Base-by-base conservation (phyloP, 495 filamentous ascomycete genomes). In the Penicillium coffeae region DNA sequence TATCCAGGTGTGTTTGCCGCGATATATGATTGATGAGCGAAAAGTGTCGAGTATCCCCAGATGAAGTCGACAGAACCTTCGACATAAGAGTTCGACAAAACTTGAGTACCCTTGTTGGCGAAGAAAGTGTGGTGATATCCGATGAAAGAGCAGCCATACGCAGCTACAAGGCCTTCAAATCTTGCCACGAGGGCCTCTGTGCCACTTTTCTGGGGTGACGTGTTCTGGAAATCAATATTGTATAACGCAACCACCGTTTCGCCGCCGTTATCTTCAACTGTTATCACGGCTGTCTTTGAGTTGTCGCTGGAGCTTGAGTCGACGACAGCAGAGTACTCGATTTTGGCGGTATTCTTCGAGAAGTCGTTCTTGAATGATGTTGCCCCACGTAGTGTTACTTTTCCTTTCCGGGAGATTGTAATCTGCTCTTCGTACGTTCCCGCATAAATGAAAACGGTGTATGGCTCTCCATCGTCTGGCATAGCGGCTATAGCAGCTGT, bases 381-480 rank as follows among this genome's bases (percentile, higher is more conserved):
- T 8, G 34, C 30, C 8, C 47, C 47, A 9, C 38, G 38, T 3
- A 49, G 38, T 6, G 30, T 42, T 1, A 42, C 39, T 15, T 37
- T 41, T 10, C 47, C 47, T 12, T 34, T 33, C 18, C 47, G 16
- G 2, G 10, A 34, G 10, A 49, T 42, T 3, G 38, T 25, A 0
- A 49, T 42, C 20, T 49, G 47, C 38, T 49, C 47, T 14, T 42
- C 22, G 38, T 49, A 49, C 16, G 10, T 18, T 7, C 47, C 47
- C 16, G 37, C 18, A 12, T 27, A 33, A 15, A 49, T 42, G 12
- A 34, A 18, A 15, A 49, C 42, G 4, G 15, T 21, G 20, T 27
- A 49, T 3, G 32, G 33, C 15, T 37, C 22, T 0, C 47, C 47
- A 37, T 42, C 14, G 10, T 42, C 18, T 1, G 47, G 38, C 6